Base-by-base conservation (phyloP, 257 asterid species). In the Gardenia jasminoides region DNA sequence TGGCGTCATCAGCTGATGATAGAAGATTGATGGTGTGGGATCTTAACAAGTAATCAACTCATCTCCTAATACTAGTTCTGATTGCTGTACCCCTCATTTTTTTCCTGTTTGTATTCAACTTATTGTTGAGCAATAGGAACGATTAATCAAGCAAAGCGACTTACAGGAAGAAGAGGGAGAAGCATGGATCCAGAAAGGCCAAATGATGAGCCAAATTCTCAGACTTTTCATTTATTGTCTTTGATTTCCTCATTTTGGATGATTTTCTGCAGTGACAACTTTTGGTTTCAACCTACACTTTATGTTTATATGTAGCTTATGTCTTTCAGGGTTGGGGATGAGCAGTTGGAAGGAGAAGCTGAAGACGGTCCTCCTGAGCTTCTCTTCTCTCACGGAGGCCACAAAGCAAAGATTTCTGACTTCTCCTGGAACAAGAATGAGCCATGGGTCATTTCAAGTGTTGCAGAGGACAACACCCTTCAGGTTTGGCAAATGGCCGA, bases 401-500 rank as follows among this genome's bases (percentile, higher is more conserved):
- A 96, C 80, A 93, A 87, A 84, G 97, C 97, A 26, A 96, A 89
- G 85, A 91, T 93, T 64, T 91, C 98, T 0, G 99, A 96, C 86
- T 91, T 96, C 62, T 93, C 98, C 11, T 96, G 99, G 99, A 93
- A 93, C 90, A 85, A 90, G 82, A 91, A 88, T 69, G 90, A 87
- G 80, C 85, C 97, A 3, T 93, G 99, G 98, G 97, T 92, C 74
- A 90, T 96, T 66, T 91, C 98, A 30, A 96, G 99, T 76, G 99
- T 93, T 4, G 98, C 98, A 1, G 99, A 92, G 64, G 99, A 96
- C 82, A 96, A 96, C 68, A 80, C 94, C 28, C 80, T 93, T 17
- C 97, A 96, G 87, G 87, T 93, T n/a, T 93, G 99, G 98, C 92
- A 91, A 81, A 90, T 96, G 97, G 96, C 96, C 2, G 97, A 96